phyloP scores from a whole-genome alignment of 2,329 filamentous ascomycete genomes.

The Exophiala xenobiotica region DNA sequence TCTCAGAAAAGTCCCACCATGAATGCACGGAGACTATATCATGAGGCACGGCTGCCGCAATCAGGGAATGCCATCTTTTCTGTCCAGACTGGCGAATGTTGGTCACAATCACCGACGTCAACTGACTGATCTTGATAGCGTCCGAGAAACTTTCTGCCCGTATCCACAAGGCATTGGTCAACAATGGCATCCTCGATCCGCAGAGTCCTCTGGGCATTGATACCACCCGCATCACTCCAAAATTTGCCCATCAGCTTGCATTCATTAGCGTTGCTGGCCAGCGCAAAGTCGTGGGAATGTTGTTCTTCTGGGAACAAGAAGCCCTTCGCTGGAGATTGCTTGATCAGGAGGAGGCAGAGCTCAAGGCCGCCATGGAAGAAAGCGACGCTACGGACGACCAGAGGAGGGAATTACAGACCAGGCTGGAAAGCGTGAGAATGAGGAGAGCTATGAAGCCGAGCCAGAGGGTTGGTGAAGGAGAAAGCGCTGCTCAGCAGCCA shows the following conservation, averaged over 20 bases:
- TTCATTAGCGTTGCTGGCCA: slow-evolving; percentile 6
- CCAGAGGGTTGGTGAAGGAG: not conserved
- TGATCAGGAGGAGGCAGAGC: slow-evolving; percentile 1
- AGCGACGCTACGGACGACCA: not conserved
- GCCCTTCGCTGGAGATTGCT: slow-evolving; percentile 5
- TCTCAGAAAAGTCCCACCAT: too few species aligned
- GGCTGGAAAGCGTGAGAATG: not conserved
- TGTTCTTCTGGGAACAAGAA: slow-evolving; percentile 11
- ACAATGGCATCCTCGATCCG: not conserved
- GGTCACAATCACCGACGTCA: too few species aligned
- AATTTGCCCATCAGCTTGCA: slow-evolving; percentile 3
- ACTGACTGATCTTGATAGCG: not conserved
- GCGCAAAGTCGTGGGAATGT: slow-evolving; percentile 6
- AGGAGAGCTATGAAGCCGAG: not conserved
- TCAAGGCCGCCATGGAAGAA: not conserved
- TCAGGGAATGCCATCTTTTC: too few species aligned
- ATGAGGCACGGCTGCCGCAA: too few species aligned
- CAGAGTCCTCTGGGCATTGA: slow-evolving; percentile 1
- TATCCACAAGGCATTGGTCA: slow-evolving; percentile 2
- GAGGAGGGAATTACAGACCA: not conserved
- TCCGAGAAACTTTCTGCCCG: not conserved
- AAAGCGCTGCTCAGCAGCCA: not conserved
- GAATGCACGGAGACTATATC: too few species aligned
- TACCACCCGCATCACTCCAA: slow-evolving; percentile 2
- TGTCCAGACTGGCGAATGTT: too few species aligned